These are phyloP conservation scores for Lagerstroemia speciosa DNA, from an alignment of 345 rosid genomes.

Conservation along the genomic window DNA sequence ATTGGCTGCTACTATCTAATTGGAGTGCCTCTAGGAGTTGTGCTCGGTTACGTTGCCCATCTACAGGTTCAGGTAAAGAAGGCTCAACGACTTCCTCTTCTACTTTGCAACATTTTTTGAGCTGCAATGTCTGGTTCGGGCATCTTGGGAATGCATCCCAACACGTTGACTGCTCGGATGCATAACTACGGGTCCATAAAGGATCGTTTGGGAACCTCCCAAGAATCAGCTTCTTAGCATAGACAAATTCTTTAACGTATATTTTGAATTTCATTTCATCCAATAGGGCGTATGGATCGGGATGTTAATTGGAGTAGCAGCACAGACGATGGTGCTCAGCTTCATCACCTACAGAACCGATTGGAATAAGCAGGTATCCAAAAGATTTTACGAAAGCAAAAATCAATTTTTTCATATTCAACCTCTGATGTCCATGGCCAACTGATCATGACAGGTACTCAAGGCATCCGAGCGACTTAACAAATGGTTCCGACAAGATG, in stretches of 20 bases:
- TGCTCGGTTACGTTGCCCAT: constrained; percentile 15
- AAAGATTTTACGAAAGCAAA: background rate
- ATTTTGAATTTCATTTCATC: no score
- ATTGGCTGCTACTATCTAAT: constrained; percentile 18
- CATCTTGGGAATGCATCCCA: background rate
- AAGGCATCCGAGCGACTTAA: constrained; percentile 21
- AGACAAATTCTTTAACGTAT: background rate
- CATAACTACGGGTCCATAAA: no score
- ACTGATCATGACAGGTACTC: constrained; percentile 8
- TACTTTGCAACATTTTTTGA: no score
- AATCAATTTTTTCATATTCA: background rate
- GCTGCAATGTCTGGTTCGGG: background rate
- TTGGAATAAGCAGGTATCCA: constrained; percentile 35
- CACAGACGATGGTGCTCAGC: constrained; percentile 27
- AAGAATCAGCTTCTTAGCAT: background rate
- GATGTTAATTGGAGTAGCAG: constrained; percentile 26
- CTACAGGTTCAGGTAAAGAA: constrained; percentile 3
- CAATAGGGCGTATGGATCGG: constrained; percentile 40
- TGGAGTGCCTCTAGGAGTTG: constrained; percentile 25
- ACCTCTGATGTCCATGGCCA: background rate
- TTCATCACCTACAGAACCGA: constrained; percentile 29
- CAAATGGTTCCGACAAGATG: constrained; percentile 3
- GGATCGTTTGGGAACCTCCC: no score
- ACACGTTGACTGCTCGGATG: background rate
- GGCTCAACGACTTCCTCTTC: no score